Conservation (phyloP, 225 moss, liverwort and hornwort genomes). For the Physcomitrellopsis africana region DNA sequence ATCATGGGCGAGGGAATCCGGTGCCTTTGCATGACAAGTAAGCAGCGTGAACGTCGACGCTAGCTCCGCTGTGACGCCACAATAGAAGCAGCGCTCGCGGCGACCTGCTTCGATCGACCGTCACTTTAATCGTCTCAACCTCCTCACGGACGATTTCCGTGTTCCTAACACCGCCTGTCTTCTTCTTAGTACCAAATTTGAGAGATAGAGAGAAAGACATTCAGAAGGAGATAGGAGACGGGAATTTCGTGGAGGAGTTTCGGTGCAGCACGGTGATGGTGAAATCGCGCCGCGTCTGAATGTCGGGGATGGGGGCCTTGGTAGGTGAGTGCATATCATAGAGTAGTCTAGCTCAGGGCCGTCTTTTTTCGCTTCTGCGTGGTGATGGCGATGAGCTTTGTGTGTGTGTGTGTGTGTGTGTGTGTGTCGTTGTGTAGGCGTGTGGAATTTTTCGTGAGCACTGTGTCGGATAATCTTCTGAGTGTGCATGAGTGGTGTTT, state of each 20-base stretch:
- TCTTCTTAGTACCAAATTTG: too few relatives aligned
- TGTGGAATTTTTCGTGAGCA: constrained; percentile 3
- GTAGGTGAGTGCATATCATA: too few relatives aligned
- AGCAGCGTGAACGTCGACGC: background rate
- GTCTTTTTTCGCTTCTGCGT: background rate
- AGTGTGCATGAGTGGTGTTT: background rate
- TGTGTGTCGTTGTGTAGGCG: background rate
- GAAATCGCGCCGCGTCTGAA: too few relatives aligned
- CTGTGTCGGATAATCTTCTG: background rate
- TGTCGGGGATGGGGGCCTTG: too few relatives aligned
- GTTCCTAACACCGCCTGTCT: too few relatives aligned
- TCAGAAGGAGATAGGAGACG: too few relatives aligned
- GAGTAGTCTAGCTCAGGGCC: background rate
- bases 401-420: background rate
- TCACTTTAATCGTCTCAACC: background rate
- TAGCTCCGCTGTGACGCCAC: too few relatives aligned
- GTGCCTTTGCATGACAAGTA: background rate
- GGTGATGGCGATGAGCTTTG: constrained; percentile 4
- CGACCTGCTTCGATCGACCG: background rate
- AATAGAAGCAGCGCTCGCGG: background rate
- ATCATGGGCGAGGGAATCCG: background rate
- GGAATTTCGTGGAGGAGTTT: too few relatives aligned
- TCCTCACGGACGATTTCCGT: too few relatives aligned
- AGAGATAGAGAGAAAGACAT: too few relatives aligned
- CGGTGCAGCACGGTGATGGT: too few relatives aligned